A percentile compares a stretch with the other conserved stretches of the same genome.
phyloP scores from a whole-genome alignment of 768 basidiomycete species.

The Infundibulicybe gibba region DNA sequence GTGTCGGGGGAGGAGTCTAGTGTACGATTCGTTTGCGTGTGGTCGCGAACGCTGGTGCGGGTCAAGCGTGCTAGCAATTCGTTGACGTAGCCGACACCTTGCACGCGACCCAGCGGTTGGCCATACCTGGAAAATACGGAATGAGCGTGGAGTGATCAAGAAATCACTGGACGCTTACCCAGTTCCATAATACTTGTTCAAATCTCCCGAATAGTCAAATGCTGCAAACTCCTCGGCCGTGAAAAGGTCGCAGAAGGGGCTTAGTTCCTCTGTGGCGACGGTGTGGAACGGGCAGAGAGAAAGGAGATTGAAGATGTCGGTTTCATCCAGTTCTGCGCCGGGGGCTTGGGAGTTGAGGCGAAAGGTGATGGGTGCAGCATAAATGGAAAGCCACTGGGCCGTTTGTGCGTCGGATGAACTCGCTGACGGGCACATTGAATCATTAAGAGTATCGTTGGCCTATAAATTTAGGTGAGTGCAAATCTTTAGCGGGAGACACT shows the following conservation, averaged over 20 bases:
- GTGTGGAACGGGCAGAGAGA: slow-evolving; percentile 81
- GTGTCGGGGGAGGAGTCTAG: slow-evolving; percentile 58
- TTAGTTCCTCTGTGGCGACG: slow-evolving; percentile 41
- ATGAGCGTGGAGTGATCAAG: background rate
- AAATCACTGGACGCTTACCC: slow-evolving; percentile 41
- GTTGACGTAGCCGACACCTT: slow-evolving; percentile 86
- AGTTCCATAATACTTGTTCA: slow-evolving; percentile 77
- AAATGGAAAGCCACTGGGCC: slow-evolving; percentile 52
- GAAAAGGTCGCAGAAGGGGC: slow-evolving; percentile 78
- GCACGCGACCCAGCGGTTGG: slow-evolving; percentile 64
- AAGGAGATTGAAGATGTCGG: slow-evolving; percentile 59
- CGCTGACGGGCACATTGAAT: slow-evolving; percentile 56
- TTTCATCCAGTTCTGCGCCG: slow-evolving; percentile 52
- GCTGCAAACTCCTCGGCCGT: slow-evolving; percentile 53
- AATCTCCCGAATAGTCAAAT: slow-evolving; percentile 68
- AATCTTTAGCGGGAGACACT: too few species aligned
- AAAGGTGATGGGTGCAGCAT: slow-evolving; percentile 48
- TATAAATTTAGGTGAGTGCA: background rate
- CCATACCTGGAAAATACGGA: slow-evolving; percentile 49
- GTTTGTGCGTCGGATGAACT: slow-evolving; percentile 40
- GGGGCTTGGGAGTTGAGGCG: slow-evolving; percentile 61
- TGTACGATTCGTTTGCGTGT: slow-evolving; percentile 75
- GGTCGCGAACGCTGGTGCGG: slow-evolving; percentile 53
- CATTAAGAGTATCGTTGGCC: slow-evolving; percentile 65
- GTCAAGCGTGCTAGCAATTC: slow-evolving; percentile 86